A percentile compares a stretch with the other conserved stretches of the same genome.
These are phyloP conservation scores for Earliella scabrosa DNA, from an alignment of 1,284 basidiomycete species.

Conservation along the genomic window DNA sequence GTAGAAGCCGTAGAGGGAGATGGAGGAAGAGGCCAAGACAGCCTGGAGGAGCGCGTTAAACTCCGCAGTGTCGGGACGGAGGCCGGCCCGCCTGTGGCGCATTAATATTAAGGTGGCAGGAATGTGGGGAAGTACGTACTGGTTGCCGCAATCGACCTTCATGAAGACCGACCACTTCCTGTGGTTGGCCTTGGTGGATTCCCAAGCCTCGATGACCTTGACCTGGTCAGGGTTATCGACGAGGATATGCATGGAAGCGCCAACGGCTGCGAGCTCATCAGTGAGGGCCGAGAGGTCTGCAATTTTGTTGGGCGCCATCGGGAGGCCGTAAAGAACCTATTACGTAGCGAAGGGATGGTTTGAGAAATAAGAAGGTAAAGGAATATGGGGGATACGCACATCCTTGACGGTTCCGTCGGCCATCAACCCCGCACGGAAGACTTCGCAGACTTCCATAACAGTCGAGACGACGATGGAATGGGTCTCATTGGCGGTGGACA, in stretches of 20 bases:
- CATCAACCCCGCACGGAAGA: slow-evolving; percentile 73
- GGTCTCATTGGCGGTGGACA: slow-evolving; percentile 55
- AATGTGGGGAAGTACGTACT: slow-evolving; percentile 51
- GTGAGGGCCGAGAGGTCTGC: slow-evolving; percentile 68
- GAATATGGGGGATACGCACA: slow-evolving; percentile 46
- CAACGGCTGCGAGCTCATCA: slow-evolving; percentile 54
- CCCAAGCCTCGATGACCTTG: slow-evolving; percentile 62
- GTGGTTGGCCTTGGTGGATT: slow-evolving; percentile 42
- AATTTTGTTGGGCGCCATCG: slow-evolving; percentile 72
- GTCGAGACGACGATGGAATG: slow-evolving; percentile 78
- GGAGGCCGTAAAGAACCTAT: slow-evolving; percentile 83
- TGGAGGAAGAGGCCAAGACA: slow-evolving; percentile 54
- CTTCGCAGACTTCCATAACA: slow-evolving; percentile 76
- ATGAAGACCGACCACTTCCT: slow-evolving; percentile 78
- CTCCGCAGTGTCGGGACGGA: slow-evolving; percentile 53
- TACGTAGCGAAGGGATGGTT: neutral
- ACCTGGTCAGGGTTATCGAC: slow-evolving; percentile 82
- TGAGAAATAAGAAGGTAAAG: neutral
- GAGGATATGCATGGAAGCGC: slow-evolving; percentile 66
- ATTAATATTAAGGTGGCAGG: neutral
- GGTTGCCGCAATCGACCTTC: slow-evolving; percentile 80
- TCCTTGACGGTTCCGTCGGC: slow-evolving; percentile 77
- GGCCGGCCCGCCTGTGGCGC: slow-evolving; percentile 78
- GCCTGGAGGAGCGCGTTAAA: slow-evolving; percentile 61
- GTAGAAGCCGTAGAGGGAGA: slow-evolving; percentile 84